Conservation (phyloP, 306 rosid genomes). For the Argentina anserina region DNA sequence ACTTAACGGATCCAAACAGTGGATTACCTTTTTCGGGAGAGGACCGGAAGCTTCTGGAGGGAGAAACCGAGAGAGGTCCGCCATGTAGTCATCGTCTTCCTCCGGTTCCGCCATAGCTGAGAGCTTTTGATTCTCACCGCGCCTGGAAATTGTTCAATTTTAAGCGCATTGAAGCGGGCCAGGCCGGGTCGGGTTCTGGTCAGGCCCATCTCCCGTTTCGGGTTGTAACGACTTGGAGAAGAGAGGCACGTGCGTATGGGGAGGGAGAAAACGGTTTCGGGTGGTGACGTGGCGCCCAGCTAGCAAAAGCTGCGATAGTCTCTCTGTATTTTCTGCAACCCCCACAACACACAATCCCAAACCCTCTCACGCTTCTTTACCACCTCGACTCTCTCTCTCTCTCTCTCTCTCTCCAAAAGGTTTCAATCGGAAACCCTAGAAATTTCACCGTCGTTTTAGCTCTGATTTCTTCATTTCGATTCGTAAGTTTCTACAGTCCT, state of each 20-base stretch:
- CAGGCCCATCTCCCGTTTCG: background rate
- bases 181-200: background rate
- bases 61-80: conserved; percentile 63
- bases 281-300: conserved; percentile 25
- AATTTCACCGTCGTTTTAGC: too few relatives aligned
- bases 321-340: too few relatives aligned
- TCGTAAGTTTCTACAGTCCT: background rate
- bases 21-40: conserved; percentile 40
- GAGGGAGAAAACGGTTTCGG: conserved; percentile 11
- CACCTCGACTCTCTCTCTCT: background rate
- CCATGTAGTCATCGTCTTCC: conserved; percentile 75
- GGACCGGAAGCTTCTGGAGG: conserved; percentile 38
- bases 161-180: background rate
- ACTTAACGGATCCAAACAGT: conserved; percentile 4
- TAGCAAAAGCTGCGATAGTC: background rate
- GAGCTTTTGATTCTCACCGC: background rate
- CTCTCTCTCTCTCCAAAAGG: background rate
- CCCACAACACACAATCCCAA: conserved; percentile 15
- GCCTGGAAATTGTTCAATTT: background rate
- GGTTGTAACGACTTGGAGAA: background rate
- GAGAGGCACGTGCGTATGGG: background rate
- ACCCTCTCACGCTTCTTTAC: conserved; percentile 20
- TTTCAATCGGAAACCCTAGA: background rate
- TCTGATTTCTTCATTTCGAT: conserved; percentile 11
- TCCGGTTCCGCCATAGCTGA: conserved; percentile 58